These are phyloP conservation scores for Puccinia novopanici DNA, from an alignment of 1,284 basidiomycete genomes.

Conservation along the genomic window DNA sequence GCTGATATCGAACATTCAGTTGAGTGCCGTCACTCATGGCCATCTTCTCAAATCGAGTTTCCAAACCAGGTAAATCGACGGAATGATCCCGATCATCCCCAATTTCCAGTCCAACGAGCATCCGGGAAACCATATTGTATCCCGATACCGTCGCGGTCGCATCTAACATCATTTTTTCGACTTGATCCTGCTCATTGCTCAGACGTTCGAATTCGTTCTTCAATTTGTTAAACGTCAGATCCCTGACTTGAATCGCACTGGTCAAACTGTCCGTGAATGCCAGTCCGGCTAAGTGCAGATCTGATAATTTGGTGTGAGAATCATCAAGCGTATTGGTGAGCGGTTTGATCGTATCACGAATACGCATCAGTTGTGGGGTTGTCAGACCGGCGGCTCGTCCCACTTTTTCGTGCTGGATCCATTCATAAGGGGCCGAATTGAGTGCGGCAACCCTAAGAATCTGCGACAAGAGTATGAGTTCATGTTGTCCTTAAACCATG, in stretches of 20 bases:
- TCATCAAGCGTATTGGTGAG: constrained; percentile 53
- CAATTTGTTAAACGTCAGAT: constrained; percentile 55
- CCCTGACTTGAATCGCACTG: constrained; percentile 57
- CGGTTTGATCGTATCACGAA: constrained; percentile 58
- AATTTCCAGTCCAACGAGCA: constrained; percentile 61
- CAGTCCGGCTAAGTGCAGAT: constrained; percentile 59
- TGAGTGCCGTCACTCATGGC: constrained; percentile 40
- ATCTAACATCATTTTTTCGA: constrained; percentile 60
- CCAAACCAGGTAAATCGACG: constrained; percentile 57
- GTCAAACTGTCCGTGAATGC: constrained; percentile 61
- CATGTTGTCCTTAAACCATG: background rate
- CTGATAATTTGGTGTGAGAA: constrained; percentile 51
- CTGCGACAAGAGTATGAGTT: constrained; percentile 55
- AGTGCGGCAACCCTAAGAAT: constrained; percentile 61
- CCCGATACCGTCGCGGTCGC: constrained; percentile 60
- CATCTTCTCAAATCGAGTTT: constrained; percentile 42
- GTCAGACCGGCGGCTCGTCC: constrained; percentile 60
- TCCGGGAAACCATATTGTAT: constrained; percentile 62
- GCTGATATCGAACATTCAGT: constrained; percentile 43
- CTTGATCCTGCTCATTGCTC: constrained; percentile 53
- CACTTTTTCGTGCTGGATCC: constrained; percentile 60
- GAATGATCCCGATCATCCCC: constrained; percentile 58
- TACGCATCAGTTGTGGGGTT: constrained; percentile 58
- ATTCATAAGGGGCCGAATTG: constrained; percentile 61
- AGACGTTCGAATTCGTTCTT: constrained; percentile 57